Evolutionary conservation across 2,329 filamentous ascomycete genomes (phyloP), one percentile per base, ranked within the genome.

Genomic region (Aspergillus brunneoviolaceus): DNA sequence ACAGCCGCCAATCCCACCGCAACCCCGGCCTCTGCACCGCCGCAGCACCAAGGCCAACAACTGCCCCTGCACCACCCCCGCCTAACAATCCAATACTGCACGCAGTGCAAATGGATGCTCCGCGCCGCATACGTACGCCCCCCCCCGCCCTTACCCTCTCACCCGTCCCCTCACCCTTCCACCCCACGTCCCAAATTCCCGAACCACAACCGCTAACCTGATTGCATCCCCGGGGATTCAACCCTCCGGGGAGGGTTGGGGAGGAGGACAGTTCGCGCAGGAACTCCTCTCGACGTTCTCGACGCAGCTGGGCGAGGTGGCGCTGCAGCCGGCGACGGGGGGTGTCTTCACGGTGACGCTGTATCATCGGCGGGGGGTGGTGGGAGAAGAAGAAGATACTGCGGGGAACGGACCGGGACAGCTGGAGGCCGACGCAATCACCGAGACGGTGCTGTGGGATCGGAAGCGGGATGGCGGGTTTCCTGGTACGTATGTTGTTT

Each of bases 251-350:
- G 23, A 23, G 4, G 3, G 23, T 23, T 23, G 4, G 23, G 23
- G 23, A 10, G 21, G 2, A 21, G 21, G 21, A 35, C 33, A 96
- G 91, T 97, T 90, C 75, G 94, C 89, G 52, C 95, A 98, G 82
- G 95, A 98, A 77, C 87, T 99, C 49, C 87, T 99, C 42, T 96
- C 92, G 1, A 99, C 94, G 0, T 99, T 99, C 79, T 86, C 86
- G 57, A 91, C 87, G 1, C 82, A 86, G 49, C 84, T 98, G 2
- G 93, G 92, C 62, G 94, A 98, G 76, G 89, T 98, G 10, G 87
- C 94, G 16, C 84, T 99, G 7, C 86, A 96, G 65, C 95, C 95
- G 0, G 83, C 87, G 14, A 96, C 91, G 0, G 92, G 94, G 19
- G 94, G 95, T 0, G 81, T 90, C 2, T 99, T 98, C 71, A 82